Base-by-base conservation (phyloP, 2,329 filamentous ascomycete genomes). In the Aspergillus pseudonomiae region DNA sequence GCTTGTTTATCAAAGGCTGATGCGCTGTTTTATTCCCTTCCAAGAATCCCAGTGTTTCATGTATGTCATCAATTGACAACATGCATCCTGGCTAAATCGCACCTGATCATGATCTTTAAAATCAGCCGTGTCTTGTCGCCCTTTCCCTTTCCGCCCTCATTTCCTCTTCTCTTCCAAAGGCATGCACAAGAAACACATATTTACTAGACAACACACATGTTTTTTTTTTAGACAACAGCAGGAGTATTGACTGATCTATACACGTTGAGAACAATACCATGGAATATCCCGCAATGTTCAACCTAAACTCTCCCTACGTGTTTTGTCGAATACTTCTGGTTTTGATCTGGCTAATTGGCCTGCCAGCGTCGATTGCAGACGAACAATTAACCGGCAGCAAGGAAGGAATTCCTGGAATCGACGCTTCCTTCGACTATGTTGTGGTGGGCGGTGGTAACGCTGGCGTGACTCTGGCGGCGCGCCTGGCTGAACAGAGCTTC, bases 401-500 rank as follows among this genome's bases (percentile, higher is more conserved):
- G 26, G 21, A 58, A 24, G 66, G 66, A 9, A 36, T 62, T 4
- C 61, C 64, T n/a, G 61, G 62, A 21, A 21, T 63, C n/a, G 48
- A 64, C 24, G 62, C 67, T 6, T 60, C 61, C 7, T 76, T 71
- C 30, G 74, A 76, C 63, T 76, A 75, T 57, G 64, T 77, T 16
- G 70, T 78, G 16, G 68, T 78, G 6, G 76, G 75, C 14, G 75
- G 75, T 10, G 77, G 75, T 19, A 88, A 73, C 21, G 74, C 75
- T 12, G 76, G 77, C 0, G 63, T 76, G 34, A 72, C 73, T 4
- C 77, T 87, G 26, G 84, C 84, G 11, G 79, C 80, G 14, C 82
- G 85, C 30, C 79, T 87, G 6, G 82, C 84, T 1, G 81, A 86
- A 67, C 82, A 82, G 9, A 63, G 61, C 0, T 70, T 83, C 36